Percentiles rank a stretch among this genome's conserved stretches.
Evolutionary conservation across 192 early-diverging fungal genomes (phyloP).

Genomic region (Coemansia sp.): DNA sequence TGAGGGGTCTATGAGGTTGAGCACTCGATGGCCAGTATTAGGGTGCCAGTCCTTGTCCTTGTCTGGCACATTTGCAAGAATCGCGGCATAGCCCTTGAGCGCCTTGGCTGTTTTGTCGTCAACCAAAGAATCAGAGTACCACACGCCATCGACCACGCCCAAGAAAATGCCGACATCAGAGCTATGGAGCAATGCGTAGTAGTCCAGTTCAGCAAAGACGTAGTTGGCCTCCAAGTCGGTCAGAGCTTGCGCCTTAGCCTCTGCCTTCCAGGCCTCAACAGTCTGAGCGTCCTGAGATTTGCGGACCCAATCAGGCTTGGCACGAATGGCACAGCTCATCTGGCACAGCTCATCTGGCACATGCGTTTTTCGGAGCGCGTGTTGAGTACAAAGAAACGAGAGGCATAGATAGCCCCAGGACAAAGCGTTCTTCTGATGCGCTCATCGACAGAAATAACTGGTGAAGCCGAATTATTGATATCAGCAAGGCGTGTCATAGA

Average conservation of each 20-base stretch:
- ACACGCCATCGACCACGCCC: constrained; percentile 36
- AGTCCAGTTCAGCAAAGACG: constrained; percentile 49
- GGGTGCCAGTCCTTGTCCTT: constrained; percentile 48
- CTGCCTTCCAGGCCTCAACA: constrained; percentile 18
- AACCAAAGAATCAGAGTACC: constrained; percentile 37
- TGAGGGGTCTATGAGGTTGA: constrained; percentile 57
- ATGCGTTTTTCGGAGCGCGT: constrained; percentile 34
- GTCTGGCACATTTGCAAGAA: constrained; percentile 36
- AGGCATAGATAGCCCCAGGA: constrained; percentile 12
- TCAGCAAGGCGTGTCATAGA: too few species aligned
- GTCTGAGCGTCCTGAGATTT: constrained; percentile 23
- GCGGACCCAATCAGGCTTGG: constrained; percentile 47
- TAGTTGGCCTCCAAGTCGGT: constrained; percentile 45
- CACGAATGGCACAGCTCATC: constrained; percentile 49
- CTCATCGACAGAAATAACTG: not conserved
- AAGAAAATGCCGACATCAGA: constrained; percentile 19
- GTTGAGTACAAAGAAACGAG: not conserved
- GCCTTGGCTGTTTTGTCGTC: constrained; percentile 14
- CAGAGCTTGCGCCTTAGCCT: constrained; percentile 23
- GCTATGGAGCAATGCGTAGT: constrained; percentile 24
- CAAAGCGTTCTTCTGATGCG: not conserved
- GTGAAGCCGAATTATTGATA: too few species aligned
- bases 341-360: constrained; percentile 24
- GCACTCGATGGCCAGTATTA: constrained; percentile 47
- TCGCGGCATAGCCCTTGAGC: constrained; percentile 23